Evolutionary conservation across 2,329 filamentous ascomycete genomes (phyloP), one percentile per base, ranked within the genome.

Genomic region (Chaetomium olivaceum): DNA sequence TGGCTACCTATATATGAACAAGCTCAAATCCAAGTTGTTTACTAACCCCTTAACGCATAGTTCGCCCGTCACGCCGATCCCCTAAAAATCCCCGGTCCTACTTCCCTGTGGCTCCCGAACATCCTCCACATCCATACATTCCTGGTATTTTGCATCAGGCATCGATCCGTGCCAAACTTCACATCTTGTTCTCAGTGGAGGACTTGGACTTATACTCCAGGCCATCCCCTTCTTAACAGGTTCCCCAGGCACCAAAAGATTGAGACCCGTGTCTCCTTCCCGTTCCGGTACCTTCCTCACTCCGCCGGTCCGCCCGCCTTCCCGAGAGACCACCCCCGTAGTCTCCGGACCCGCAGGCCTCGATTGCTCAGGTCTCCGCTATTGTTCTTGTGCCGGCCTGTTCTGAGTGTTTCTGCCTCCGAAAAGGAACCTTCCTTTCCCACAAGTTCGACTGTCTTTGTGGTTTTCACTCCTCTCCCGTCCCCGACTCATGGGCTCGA

Each of bases 401-500:
- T 57, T 57, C n/a, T 57, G 29, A 19, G 5, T 16, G 21, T 25
- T 57, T 25, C 54, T n/a, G 27, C n/a, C 33, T 19, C n/a, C 21
- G 12, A 16, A 31, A 14, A 25, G 23, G 16, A 27, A 51, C 33
- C 7, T 8, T 21, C 23, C 51, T 27, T 11, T 5, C 8, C 36
- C 36, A 25, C 48, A 48, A 27, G 25, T 50, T 54, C 51, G 4
- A 9, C 52, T n/a, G 27, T 25, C n/a, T n/a, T 50, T 33, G 25
- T 43, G 39, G 8, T n/a, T 31, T 19, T 57, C 39, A 56, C 39
- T 25, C 14, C 39, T 9, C 25, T 33, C 6, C n/a, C 25, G 14
- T 23, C 14, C 27, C 43, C 58, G 46, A 43, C 39, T 46, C 46
- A 69, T 69, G 67, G 61, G 55, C 62, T 65, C 63, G 57, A 59